Base-by-base conservation (phyloP, 768 basidiomycete species). In the Pisolithus marmoratus region DNA sequence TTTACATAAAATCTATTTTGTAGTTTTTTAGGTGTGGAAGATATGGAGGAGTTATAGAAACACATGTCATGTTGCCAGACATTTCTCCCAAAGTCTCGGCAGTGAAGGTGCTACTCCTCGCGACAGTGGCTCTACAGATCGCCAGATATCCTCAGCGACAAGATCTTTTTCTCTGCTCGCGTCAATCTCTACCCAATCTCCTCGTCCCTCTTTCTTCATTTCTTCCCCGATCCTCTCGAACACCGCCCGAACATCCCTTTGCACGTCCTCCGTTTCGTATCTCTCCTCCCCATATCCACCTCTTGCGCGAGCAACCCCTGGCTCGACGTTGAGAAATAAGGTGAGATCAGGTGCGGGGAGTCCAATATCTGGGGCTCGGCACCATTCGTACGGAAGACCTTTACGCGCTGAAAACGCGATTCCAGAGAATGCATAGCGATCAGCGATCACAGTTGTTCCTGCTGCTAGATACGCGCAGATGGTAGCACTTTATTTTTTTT, bases 341-440 rank as follows among this genome's bases (percentile, higher is more conserved):
- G 85, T 85, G 37, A 95, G 67, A 65, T 98, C 96, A 0, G 95
- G 95, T 0, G 85, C 77, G 9, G 94, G 96, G 17, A 99, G 84
- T 8, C 81, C 80, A n/a, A 83, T 70, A 58, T 99, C 95, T 5
- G 94, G 94, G 1, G 83, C 73, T 46, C 82, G 77, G 65, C 94
- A 95, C 90, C 91, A 99, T 15, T 80, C 76, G 58, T 85, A 87
- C 0, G 85, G 73, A 46, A 95, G 77, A 34, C 74, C 74, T 58
- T 87, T 85, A 17, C 84, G 74, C 1, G 79, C 77, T 14, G 85
- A 86, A 66, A 97, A 98, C 2, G 92, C 94, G 57, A 94, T 85
- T 0, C 95, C 95, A 3, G 94, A 98, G 70, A 97, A 98, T 1
- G 94, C 90, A 65, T 98, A 99, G 40, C 96, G 80, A 66, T 98